Evolutionary conservation across 495 filamentous ascomycete species (phyloP).

Genomic region (Aspergillus mulundensis): DNA sequence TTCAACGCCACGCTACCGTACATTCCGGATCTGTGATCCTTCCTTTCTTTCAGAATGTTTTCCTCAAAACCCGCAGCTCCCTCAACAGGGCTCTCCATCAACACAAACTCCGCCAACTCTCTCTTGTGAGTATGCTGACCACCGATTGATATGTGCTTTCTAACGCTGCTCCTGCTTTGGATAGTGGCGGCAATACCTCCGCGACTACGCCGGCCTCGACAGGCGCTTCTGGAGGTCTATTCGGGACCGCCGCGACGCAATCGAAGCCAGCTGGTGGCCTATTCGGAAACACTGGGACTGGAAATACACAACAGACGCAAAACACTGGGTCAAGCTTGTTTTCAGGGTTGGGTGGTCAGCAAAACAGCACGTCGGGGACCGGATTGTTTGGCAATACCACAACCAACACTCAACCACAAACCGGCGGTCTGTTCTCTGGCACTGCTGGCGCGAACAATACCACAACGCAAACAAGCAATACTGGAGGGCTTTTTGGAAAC

Average conservation of each 20-base stretch:
- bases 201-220: conserved; percentile 27
- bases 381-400: conserved; percentile 51
- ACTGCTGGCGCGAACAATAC: conserved; percentile 38
- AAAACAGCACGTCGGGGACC: conserved; percentile 27
- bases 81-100: conserved; percentile 62
- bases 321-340: conserved; percentile 42
- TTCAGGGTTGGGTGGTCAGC: conserved; percentile 29
- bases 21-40: neutral
- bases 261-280: conserved; percentile 42
- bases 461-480: conserved; percentile 29
- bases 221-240: conserved; percentile 32
- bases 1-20: neutral
- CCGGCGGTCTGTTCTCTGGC: conserved; percentile 42
- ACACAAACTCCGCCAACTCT: conserved; percentile 69
- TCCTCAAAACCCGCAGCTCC: conserved; percentile 59
- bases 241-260: conserved; percentile 32
- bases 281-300: conserved; percentile 37
- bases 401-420: conserved; percentile 40
- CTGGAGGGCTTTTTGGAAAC: conserved; percentile 33
- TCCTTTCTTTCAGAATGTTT: conserved; percentile 32
- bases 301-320: conserved; percentile 30
- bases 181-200: conserved; percentile 24
- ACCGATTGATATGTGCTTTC: neutral
- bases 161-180: neutral
- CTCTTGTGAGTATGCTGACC: conserved; percentile 65